These are phyloP conservation scores for Papiliotrema laurentii DNA, from an alignment of 1,284 basidiomycete species.

Conservation along the genomic window DNA sequence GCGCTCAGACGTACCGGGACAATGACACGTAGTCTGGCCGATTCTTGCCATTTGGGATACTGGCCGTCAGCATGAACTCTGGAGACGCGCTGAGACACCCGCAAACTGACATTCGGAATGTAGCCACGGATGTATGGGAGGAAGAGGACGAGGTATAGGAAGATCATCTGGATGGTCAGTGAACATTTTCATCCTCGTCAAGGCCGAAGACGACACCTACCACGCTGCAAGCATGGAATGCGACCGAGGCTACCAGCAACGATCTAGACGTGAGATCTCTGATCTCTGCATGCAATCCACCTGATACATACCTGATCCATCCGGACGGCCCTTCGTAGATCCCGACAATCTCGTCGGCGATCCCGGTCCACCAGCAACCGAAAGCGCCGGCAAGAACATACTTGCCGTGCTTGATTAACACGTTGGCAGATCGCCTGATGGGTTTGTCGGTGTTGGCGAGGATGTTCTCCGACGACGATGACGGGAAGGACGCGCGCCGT, in stretches of 20 bases:
- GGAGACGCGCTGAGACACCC: too few species aligned
- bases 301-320: constrained; percentile 23
- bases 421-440: not conserved
- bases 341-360: constrained; percentile 14
- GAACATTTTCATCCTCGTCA: constrained; percentile 19
- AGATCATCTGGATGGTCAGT: constrained; percentile 33
- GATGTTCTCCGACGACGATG: constrained; percentile 13
- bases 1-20: constrained; percentile 33
- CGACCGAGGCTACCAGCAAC: constrained; percentile 22
- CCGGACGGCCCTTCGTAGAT: constrained; percentile 16
- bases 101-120: constrained; percentile 41
- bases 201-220: not conserved
- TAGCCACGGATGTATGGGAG: constrained; percentile 45
- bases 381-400: constrained; percentile 35
- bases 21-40: constrained; percentile 37
- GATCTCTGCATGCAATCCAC: not conserved
- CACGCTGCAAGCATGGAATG: constrained; percentile 28
- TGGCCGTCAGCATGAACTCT: constrained; percentile 13
- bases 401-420: constrained; percentile 43
- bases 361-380: constrained; percentile 40
- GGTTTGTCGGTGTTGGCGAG: constrained; percentile 8
- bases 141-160: constrained; percentile 47
- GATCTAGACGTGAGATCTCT: constrained; percentile 7
- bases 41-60: constrained; percentile 48
- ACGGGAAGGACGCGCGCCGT: constrained; percentile 23